Evolutionary conservation across 176 grass and related monocot species (phyloP), one percentile per base, ranked within the genome.

Genomic region (Canna indica): DNA sequence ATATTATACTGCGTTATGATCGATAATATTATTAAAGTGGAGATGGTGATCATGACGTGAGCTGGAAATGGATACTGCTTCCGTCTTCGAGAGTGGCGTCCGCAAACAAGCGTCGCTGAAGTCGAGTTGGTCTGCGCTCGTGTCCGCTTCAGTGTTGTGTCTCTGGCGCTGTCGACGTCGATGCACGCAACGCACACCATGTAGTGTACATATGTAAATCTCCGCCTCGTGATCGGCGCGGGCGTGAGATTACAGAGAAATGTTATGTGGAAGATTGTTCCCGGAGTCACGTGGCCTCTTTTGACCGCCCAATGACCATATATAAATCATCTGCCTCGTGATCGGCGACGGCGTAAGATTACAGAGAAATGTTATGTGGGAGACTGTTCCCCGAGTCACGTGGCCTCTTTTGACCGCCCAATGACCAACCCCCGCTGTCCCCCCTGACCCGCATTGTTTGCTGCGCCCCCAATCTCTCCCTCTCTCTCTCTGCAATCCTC

Each of bases 271-370:
- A 85, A 83, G 88, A 87, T 81, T 89, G 93, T 87, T 96, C 86
- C 86, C 38, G 13, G 64, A 48, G 81, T 97, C 93, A 97, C 93
- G 84, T 97, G 93, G 79, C 81, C 73, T 65, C 88, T 92, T 97
- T 97, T 97, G 93, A 97, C 93, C 88, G 80, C 59, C 79, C 70
- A 75, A 73, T 44, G 46, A 83, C 66, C n/a, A n/a, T n/a, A n/a
- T n/a, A n/a, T n/a, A n/a, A n/a, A n/a, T n/a, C n/a, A n/a, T n/a
- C 54, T 64, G 75, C 88, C 93, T 97, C 88, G 93, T 97, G 93
- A 97, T 92, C 82, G 93, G 64, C 53, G 74, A 85, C 54, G 80
- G 36, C 11, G 65, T 25, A 62, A 48, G 34, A 12, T 52, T 50
- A 73, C 52, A 72, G 59, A 69, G 47, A 73, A 34, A 38, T 38